Conservation (phyloP, 441 rosid species). For the Iberis amara region DNA sequence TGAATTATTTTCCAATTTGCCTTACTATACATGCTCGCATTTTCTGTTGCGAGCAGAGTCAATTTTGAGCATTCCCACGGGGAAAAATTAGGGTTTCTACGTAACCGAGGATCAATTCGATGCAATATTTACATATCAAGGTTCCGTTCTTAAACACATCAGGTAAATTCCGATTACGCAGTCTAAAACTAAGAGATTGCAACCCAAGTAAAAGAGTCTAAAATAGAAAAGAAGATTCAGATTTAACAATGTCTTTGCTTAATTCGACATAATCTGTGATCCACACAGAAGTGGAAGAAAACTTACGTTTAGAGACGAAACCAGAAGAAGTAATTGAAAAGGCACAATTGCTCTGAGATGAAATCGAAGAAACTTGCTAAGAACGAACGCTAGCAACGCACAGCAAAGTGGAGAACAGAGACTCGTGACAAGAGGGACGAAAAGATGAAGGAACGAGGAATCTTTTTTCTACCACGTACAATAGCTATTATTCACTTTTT, state of each 20-base stretch:
- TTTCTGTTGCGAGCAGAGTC: conserved; percentile 12
- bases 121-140: conserved; percentile 17
- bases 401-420: no score
- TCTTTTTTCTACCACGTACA: no score
- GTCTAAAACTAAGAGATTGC: conserved; percentile 13
- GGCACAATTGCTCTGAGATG: no score
- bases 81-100: conserved; percentile 18
- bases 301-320: no score
- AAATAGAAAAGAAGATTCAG: conserved; percentile 1
- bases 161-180: not conserved
- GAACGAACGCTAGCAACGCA: no score
- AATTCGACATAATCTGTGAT: no score
- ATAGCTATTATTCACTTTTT: no score
- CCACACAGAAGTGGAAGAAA: no score
- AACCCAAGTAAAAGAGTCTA: conserved; percentile 5
- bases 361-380: no score
- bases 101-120: conserved; percentile 4
- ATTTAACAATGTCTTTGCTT: not conserved
- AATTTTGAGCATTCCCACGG: conserved; percentile 18
- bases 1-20: conserved; percentile 29
- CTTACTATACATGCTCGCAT: conserved; percentile 1
- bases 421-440: no score
- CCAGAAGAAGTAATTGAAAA: no score
- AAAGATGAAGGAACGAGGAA: no score
- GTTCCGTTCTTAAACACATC: conserved; percentile 25